Conservation (phyloP, 2,329 filamentous ascomycete species). For the Penicillium sp. region DNA sequence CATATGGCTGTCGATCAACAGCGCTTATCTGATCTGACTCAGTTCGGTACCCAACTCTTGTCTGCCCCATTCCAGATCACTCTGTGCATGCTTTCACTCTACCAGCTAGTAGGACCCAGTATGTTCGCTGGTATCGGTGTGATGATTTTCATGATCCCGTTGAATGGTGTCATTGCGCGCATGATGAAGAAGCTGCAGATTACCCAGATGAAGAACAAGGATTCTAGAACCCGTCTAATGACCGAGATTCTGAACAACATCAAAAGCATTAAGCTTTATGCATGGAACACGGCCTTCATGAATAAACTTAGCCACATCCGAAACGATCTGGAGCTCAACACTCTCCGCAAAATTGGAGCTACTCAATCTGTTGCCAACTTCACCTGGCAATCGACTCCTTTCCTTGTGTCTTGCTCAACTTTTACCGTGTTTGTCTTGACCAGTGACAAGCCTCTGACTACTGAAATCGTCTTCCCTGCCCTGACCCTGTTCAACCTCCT, state of each 20-base stretch:
- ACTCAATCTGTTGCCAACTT: slow-evolving; percentile 94
- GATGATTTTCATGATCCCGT: slow-evolving; percentile 96
- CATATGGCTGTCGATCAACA: slow-evolving; percentile 99
- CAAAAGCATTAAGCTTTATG: slow-evolving; percentile 99
- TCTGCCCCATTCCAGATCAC: slow-evolving; percentile 95
- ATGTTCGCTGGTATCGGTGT: slow-evolving; percentile 94
- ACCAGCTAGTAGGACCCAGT: slow-evolving; percentile 88
- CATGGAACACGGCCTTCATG: slow-evolving; percentile 96
- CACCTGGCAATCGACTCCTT: slow-evolving; percentile 95
- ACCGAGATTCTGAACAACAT: slow-evolving; percentile 99
- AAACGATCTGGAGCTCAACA: slow-evolving; percentile 94
- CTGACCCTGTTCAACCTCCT: slow-evolving; percentile 91
- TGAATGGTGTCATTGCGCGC: slow-evolving; percentile 87
- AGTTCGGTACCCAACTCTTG: slow-evolving; percentile 94
- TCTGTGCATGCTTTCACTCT: slow-evolving; percentile 92
- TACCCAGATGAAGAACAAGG: slow-evolving; percentile 98
- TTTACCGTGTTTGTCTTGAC: slow-evolving; percentile 93
- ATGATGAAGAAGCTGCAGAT: slow-evolving; percentile 95
- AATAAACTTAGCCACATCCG: slow-evolving; percentile 93
- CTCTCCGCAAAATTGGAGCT: slow-evolving; percentile 90
- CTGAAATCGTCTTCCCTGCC: slow-evolving; percentile 93
- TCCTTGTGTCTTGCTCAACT: slow-evolving; percentile 94
- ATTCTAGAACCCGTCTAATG: slow-evolving; percentile 86
- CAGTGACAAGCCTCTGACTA: slow-evolving; percentile 75
- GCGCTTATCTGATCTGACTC: slow-evolving; percentile 87